Percentiles rank a stretch among this genome's conserved stretches.
phyloP scores from a whole-genome alignment of 257 asterid species.

The Jacaranda copaia region DNA sequence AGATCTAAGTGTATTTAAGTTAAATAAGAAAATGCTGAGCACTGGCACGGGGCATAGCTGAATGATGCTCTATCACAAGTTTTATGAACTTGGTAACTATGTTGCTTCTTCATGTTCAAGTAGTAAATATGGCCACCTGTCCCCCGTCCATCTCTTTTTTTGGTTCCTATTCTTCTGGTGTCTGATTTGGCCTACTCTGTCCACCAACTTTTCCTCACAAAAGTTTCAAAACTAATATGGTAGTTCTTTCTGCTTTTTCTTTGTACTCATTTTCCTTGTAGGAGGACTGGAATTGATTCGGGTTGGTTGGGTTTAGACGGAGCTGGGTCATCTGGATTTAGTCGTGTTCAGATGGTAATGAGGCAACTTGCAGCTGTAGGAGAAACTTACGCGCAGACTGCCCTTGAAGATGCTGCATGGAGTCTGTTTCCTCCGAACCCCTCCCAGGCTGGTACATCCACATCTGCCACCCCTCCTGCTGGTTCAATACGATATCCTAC shows the following conservation, averaged over 20 bases:
- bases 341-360: constrained; percentile 90
- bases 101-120: neutral
- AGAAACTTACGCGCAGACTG: constrained; percentile 80
- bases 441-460: constrained; percentile 78
- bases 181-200: neutral
- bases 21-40: neutral
- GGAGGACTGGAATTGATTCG: constrained; percentile 66
- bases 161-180: neutral
- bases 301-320: constrained; percentile 79
- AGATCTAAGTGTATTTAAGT: neutral
- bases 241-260: constrained; percentile 12
- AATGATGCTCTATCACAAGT: neutral
- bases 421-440: constrained; percentile 70
- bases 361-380: constrained; percentile 93
- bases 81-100: neutral
- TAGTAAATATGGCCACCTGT: neutral
- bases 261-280: constrained; percentile 22
- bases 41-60: constrained; percentile 8
- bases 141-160: neutral
- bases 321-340: constrained; percentile 79
- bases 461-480: constrained; percentile 50
- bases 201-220: neutral
- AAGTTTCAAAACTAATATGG: neutral
- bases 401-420: constrained; percentile 80
- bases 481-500: constrained; percentile 49